phyloP scores from a whole-genome alignment of 768 basidiomycete genomes.

The Pisolithus marmoratus region DNA sequence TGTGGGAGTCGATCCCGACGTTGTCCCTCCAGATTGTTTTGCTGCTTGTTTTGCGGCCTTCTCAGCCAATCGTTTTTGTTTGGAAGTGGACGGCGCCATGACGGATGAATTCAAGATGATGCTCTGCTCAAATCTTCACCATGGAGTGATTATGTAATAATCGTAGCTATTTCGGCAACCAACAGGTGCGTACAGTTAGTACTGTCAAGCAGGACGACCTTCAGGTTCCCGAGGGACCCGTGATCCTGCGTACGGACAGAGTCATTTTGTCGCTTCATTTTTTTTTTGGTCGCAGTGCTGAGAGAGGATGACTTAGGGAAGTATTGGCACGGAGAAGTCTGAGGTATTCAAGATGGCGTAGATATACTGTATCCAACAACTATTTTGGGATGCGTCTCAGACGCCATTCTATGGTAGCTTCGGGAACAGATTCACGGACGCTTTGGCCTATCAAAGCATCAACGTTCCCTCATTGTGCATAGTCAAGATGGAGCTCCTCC shows the following conservation, averaged over 20 bases:
- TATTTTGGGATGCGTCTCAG: no score
- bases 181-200: no score
- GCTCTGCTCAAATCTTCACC: constrained; percentile 3
- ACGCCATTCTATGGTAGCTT: no score
- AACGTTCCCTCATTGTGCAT: constrained; percentile 91
- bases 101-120: constrained; percentile 12
- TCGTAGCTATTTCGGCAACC: no score
- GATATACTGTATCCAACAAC: no score
- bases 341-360: no score
- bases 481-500: constrained; percentile 93
- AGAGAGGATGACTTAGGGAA: no score
- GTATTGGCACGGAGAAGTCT: no score
- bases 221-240: constrained; percentile 94
- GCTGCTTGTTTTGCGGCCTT: constrained; percentile 82
- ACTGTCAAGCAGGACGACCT: constrained; percentile 94
- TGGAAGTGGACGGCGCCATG: constrained; percentile 78
- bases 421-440: no score
- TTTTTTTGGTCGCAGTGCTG: no score
- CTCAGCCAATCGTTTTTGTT: constrained; percentile 92
- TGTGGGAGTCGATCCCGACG: constrained; percentile 54
- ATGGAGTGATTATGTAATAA: constrained; percentile 23
- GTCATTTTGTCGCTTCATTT: constrained; percentile 90
- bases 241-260: constrained; percentile 97
- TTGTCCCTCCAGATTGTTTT: constrained; percentile 38
- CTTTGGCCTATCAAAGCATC: constrained; percentile 93